Percentiles rank a stretch among this genome's conserved stretches.
phyloP scores from a whole-genome alignment of 164 flowering plant species.

The Magnolia kwangsiensis region DNA sequence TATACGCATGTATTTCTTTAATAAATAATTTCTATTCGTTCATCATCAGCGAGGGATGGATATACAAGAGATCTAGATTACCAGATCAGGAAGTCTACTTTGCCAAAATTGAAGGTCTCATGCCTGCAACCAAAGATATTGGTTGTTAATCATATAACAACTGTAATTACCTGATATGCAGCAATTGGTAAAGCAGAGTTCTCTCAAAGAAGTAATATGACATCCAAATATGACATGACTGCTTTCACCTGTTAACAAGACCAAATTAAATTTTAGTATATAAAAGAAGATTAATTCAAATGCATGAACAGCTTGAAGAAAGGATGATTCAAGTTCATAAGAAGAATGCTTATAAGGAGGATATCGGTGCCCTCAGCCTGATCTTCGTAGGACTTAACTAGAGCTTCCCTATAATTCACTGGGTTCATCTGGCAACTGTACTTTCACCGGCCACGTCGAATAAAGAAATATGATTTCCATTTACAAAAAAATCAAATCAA shows the following conservation, averaged over 20 bases:
- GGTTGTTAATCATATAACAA: not conserved
- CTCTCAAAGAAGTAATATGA: conserved; percentile 79
- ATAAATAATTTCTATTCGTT: too few species aligned
- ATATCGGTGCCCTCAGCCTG: conserved; percentile 97
- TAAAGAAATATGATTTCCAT: conserved; percentile 12
- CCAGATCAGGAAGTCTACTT: too few species aligned
- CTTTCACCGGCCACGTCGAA: conserved; percentile 23
- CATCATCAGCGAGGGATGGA: too few species aligned
- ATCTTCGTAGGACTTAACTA: conserved; percentile 68
- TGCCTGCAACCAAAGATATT: too few species aligned
- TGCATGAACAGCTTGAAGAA: not conserved
- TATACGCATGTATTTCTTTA: too few species aligned
- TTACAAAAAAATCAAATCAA: not conserved
- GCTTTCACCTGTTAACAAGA: conserved; percentile 70
- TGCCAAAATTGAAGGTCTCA: too few species aligned
- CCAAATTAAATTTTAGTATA: not conserved
- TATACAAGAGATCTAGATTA: too few species aligned
- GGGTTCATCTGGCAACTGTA: conserved; percentile 97
- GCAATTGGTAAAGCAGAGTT: conserved; percentile 85
- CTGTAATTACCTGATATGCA: conserved; percentile 79
- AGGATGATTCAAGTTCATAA: not conserved
- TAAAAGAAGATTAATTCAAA: not conserved
- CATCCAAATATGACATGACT: conserved; percentile 88
- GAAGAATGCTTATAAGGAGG: conserved; percentile 54
- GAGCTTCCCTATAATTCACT: conserved; percentile 89